A percentile compares a stretch with the other conserved stretches of the same genome.
Conservation (phyloP, 2,329 filamentous ascomycete genomes). For the Cordyceps sp. region DNA sequence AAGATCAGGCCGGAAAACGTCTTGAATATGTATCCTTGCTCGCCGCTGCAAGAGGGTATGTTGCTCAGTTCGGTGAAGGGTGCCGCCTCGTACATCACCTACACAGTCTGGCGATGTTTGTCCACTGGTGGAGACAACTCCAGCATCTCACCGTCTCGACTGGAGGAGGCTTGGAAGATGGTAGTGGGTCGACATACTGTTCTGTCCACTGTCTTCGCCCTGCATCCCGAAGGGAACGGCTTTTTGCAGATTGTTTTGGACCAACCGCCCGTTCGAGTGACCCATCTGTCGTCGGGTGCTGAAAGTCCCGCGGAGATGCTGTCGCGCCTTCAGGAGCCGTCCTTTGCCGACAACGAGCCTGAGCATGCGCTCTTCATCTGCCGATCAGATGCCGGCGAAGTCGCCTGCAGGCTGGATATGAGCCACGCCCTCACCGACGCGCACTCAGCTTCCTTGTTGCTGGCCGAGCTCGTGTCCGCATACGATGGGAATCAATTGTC, state of each 20-base stretch:
- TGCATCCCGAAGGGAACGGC: slow-evolving; percentile 3
- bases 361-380: slow-evolving; percentile 5
- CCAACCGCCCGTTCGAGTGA: not conserved
- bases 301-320: not conserved
- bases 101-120: slow-evolving; percentile 7
- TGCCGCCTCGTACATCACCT: slow-evolving; percentile 4
- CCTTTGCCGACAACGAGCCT: slow-evolving; percentile 3
- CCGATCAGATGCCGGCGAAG: slow-evolving; percentile 2
- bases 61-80: slow-evolving; percentile 14
- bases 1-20: slow-evolving; percentile 1
- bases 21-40: slow-evolving; percentile 15
- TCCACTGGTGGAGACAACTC: not conserved
- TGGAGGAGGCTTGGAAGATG: slow-evolving; percentile 5
- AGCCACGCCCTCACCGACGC: slow-evolving; percentile 16
- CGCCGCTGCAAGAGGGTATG: slow-evolving; percentile 19
- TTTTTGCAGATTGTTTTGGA: slow-evolving; percentile 5
- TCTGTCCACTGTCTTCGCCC: slow-evolving; percentile 2
- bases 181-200: slow-evolving; percentile 2
- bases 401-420: slow-evolving; percentile 13
- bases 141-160: not conserved
- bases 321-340: not conserved
- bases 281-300: not conserved
- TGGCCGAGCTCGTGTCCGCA: slow-evolving; percentile 10
- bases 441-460: slow-evolving; percentile 10
- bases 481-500: slow-evolving; percentile 8